Evolutionary conservation across 1,284 basidiomycete species (phyloP), one percentile per base, ranked within the genome.

Genomic region (Malassezia caprae): DNA sequence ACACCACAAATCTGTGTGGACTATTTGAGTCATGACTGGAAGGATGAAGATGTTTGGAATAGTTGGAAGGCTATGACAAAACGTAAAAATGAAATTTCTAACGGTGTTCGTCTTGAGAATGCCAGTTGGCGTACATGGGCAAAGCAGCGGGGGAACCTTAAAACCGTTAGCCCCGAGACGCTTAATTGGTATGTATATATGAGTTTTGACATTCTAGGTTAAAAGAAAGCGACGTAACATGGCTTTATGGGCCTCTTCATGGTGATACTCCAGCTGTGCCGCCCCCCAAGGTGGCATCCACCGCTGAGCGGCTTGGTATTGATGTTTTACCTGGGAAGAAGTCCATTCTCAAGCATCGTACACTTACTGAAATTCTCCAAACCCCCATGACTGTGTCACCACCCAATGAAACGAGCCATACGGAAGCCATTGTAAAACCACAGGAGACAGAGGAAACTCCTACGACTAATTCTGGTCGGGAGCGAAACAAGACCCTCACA

Each of bases 61-160:
- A 90, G 87, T 48, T 98, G 93, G 93, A 83, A 93, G 65, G 89
- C 85, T 73, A 98, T 96, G 90, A 98, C 93, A 46, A 84, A 88
- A 62, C 88, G 90, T 79, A 98, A 96, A 82, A 88, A 96, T 75
- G 91, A 93, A 77, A 96, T 98, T 72, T 84, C 90, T 12, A 98
- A 98, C 75, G 93, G 93, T 46, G 82, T 88, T 53, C 80, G 93
- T 48, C 82, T 98, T 58, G 94, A 98, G 79, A 98, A 98, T 73
- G 94, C 94, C 4, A 88, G 85, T 67, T 98, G 93, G 93, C 80
- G 94, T 42, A 96, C 93, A 1, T 98, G 94, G 93, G 93, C 91
- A 82, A 96, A 98, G 78, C 93, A 96, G 81, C 81, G 93, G 61
- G 96, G 94, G 69, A 90, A 91, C 63, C 82, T 98, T 56, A 89